Evolutionary conservation across 495 filamentous ascomycete species (phyloP).

Genomic region (Trichodelitschia bisporula): DNA sequence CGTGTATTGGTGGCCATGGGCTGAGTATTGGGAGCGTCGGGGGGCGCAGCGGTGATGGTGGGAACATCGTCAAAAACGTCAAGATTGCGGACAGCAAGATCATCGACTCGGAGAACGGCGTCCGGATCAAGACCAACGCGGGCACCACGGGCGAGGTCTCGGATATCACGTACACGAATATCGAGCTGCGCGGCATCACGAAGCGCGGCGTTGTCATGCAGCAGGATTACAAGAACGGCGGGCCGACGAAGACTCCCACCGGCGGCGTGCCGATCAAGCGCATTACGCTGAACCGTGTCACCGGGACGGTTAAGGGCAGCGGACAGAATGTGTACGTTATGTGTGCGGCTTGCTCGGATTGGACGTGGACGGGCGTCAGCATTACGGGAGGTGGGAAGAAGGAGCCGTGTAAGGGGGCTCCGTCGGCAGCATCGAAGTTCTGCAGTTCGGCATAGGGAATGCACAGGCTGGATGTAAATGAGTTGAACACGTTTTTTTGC

Average conservation of each 20-base stretch:
- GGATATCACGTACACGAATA: slow-evolving; percentile 33
- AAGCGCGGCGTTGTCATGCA: slow-evolving; percentile 41
- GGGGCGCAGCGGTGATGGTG: slow-evolving; percentile 27
- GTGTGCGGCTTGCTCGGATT: slow-evolving; percentile 12
- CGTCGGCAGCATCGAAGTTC: slow-evolving; percentile 7
- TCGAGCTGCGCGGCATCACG: slow-evolving; percentile 29
- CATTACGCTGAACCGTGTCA: slow-evolving; percentile 26
- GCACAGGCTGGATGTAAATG: too few species aligned
- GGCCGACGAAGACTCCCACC: slow-evolving; percentile 33
- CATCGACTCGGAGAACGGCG: slow-evolving; percentile 28
- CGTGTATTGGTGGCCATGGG: slow-evolving; percentile 10
- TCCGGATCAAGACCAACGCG: slow-evolving; percentile 40
- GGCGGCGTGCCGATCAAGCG: slow-evolving; percentile 35
- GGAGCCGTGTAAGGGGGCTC: slow-evolving; percentile 7
- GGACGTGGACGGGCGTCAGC: slow-evolving; percentile 9
- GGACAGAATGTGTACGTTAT: slow-evolving; percentile 27
- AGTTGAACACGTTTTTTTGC: too few species aligned
- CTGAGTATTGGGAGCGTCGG: slow-evolving; percentile 46
- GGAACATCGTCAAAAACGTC: slow-evolving; percentile 34
- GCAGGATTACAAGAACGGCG: slow-evolving; percentile 44
- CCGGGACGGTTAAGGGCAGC: slow-evolving; percentile 21
- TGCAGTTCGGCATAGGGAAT: too few species aligned
- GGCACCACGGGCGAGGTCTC: slow-evolving; percentile 29
- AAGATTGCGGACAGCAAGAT: slow-evolving; percentile 27
- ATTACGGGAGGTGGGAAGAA: slow-evolving; percentile 12